These are phyloP conservation scores for Nicotiana sylvestris DNA, from an alignment of 257 asterid genomes.

Conservation along the genomic window DNA sequence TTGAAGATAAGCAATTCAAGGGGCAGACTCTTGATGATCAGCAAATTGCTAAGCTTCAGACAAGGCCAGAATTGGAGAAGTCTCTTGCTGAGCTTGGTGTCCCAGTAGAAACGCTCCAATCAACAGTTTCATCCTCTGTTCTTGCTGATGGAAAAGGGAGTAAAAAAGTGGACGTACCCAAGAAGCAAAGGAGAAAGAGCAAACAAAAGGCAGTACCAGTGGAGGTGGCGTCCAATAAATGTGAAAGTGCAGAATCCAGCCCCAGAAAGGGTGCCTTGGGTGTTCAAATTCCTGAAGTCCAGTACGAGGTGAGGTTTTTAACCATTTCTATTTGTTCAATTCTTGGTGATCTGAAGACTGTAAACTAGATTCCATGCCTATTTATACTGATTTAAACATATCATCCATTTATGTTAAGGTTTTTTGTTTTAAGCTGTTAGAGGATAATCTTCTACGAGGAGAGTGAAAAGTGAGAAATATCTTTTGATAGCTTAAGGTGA, in stretches of 20 bases:
- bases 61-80: conserved; percentile 52
- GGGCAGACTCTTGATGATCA: conserved; percentile 82
- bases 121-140: conserved; percentile 38
- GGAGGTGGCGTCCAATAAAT: conserved; percentile 39
- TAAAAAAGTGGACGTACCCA: conserved; percentile 38
- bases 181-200: conserved; percentile 68
- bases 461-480: not conserved
- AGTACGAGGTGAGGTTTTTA: conserved; percentile 37
- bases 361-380: not conserved
- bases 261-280: conserved; percentile 34
- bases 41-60: conserved; percentile 77
- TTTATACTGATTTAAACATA: not conserved
- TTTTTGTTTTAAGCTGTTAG: not conserved
- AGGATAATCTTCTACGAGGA: not conserved
- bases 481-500: not conserved
- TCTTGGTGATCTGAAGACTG: not conserved
- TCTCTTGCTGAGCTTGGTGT: conserved; percentile 80
- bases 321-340: not conserved
- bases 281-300: conserved; percentile 34
- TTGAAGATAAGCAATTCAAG: conserved; percentile 68
- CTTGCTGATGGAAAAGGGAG: conserved; percentile 47
- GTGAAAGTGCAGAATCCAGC: conserved; percentile 33
- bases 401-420: not conserved
- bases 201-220: conserved; percentile 44
- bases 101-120: conserved; percentile 45